Base-by-base conservation (phyloP, 2,329 filamentous ascomycete genomes). In the Orbilia quercus region DNA sequence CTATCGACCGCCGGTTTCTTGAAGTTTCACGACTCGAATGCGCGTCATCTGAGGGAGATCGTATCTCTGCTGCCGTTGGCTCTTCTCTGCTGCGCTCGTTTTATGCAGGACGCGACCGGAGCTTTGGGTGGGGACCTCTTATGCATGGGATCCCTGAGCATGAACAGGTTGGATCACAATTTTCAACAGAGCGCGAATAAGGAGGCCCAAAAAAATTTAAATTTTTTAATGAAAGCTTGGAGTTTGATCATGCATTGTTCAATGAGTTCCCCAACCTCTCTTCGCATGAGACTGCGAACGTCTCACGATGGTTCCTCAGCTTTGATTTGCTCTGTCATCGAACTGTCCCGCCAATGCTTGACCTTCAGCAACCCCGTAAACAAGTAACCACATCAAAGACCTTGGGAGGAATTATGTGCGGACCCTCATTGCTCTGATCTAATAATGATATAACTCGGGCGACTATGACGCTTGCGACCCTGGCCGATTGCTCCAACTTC, bases 121-220 rank as follows among this genome's bases (percentile, higher is more conserved):
- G 63, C 63, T 67, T n/a, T 59, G 45, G 53, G 63, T 67, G 63
- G 63, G 63, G 63, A 67, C 53, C 63, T 67, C n/a, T 22, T 31
- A 28, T 45, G 38, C 63, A 58, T 59, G 63, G 63, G 53, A 44
- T 23, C 54, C 54, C 36, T 12, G 42, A 18, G 23, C 40, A 31
- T 31, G 9, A 31, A 31, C 28, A 31, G 4, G 5, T 45, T 20
- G n/a, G 16, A 20, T 9, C 38, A 62, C 12, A 18, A 12, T 28
- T 62, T 62, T 53, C 45, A 62, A 38, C 48, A 64, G 45, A 53
- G 11, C 36, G 9, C 5, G 9, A 34, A n/a, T 31, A 42, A 14
- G 38, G n/a, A 38, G 16, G 16, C 7, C 11, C 18, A 53, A 36
- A 22, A 36, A 22, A 34, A 38, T n/a, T n/a, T n/a, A n/a, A n/a